Base-by-base conservation (phyloP, 352 stramenopile species). In the Globisporangium cederbergense region DNA sequence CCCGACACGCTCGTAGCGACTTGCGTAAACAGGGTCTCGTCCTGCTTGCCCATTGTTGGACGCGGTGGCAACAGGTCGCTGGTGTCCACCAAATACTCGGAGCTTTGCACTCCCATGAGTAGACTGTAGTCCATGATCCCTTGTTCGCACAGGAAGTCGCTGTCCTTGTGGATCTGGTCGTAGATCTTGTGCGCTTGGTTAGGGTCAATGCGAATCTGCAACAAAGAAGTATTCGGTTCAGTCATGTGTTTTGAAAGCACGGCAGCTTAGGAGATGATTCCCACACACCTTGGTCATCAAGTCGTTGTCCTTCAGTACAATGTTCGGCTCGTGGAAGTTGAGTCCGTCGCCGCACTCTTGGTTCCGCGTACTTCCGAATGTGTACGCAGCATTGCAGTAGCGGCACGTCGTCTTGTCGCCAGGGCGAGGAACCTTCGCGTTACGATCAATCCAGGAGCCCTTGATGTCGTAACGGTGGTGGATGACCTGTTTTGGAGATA, bases 121-220 rank as follows among this genome's bases (percentile, higher is more conserved):
- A 97, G 71, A 78, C 79, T 93, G 72, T 97, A 97, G 74, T 97
- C 90, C 90, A 97, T 97, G 67, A 97, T 97, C 47, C 89, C 89
- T 62, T 94, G 83, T 14, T 87, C 86, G 69, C 86, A 92, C 67
- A 97, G 70, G 59, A 97, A 97, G 70, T 94, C 83, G 28, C 80
- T 91, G 75, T 97, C 89, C 62, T 87, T 89, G 73, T 92, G 83
- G 59, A 96, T 90, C 57, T 95, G 87, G 67, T 94, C 85, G 62
- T 94, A 96, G 36, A 96, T 92, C 62, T 86, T 82, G 60, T 92
- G 79, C 8, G 85, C 82, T n/a, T 87, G 81, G 14, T 68, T 76
- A 3, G 84, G 76, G 25, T 92, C 83, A 32, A 96, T 94, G 20
- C 87, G 85, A 62, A 94, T 92, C 79, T 86, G 34, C 28, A 64